Evolutionary conservation across 805 yeast genomes (phyloP).

Genomic region (Lipomyces starkeyi): DNA sequence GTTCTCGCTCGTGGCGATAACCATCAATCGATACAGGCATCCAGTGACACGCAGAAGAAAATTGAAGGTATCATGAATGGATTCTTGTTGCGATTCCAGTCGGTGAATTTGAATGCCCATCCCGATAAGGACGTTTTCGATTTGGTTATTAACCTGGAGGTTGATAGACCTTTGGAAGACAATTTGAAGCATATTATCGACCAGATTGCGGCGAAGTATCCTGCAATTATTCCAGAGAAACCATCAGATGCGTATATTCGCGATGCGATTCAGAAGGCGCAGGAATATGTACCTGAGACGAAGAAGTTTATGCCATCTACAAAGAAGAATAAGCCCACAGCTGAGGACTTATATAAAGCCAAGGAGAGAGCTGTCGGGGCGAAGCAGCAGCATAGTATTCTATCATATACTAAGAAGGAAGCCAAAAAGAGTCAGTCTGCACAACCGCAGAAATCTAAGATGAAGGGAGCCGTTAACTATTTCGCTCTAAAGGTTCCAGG

Average conservation of each 20-base stretch:
- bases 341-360: slow-evolving; percentile 44
- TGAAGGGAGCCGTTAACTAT: slow-evolving; percentile 9
- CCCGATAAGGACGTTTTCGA: slow-evolving; percentile 75
- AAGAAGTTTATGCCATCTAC: slow-evolving; percentile 1
- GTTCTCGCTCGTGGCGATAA: slow-evolving; percentile 78
- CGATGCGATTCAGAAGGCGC: slow-evolving; percentile 59
- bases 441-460: not conserved
- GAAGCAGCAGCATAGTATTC: slow-evolving; percentile 23
- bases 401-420: slow-evolving; percentile 16
- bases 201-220: slow-evolving; percentile 51
- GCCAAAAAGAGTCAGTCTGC: not conserved
- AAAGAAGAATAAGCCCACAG: slow-evolving; percentile 47
- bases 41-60: slow-evolving; percentile 53
- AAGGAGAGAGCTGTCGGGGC: slow-evolving; percentile 13
- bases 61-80: slow-evolving; percentile 73
- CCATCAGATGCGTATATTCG: slow-evolving; percentile 54
- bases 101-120: slow-evolving; percentile 50
- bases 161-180: slow-evolving; percentile 54
- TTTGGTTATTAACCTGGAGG: slow-evolving; percentile 62
- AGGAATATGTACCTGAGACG: slow-evolving; percentile 59
- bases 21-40: slow-evolving; percentile 78
- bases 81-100: slow-evolving; percentile 72
- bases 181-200: slow-evolving; percentile 57
- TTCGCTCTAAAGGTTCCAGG: slow-evolving; percentile 26
- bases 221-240: slow-evolving; percentile 50